Conservation (phyloP, 345 rosid species). For the Populus tremula region DNA sequence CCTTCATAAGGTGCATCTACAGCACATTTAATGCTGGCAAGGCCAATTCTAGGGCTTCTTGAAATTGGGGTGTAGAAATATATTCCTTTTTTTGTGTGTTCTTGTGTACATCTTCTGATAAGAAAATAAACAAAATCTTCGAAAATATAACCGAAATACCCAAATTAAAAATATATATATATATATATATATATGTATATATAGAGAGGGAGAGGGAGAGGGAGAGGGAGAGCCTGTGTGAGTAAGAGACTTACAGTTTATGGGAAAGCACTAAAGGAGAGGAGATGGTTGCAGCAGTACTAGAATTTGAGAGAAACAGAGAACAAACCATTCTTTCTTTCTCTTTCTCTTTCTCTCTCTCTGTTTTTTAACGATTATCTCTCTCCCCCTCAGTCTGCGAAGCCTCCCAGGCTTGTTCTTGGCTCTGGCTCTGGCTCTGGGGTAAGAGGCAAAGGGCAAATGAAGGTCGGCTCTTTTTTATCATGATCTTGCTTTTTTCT, state of each 20-base stretch:
- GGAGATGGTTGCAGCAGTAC: constrained; percentile 20
- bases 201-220: neutral
- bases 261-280: constrained; percentile 43
- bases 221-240: neutral
- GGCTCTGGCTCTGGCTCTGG: no score
- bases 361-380: no score
- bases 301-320: constrained; percentile 52
- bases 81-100: constrained; percentile 22
- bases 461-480: no score
- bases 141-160: neutral
- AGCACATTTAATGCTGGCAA: constrained; percentile 44
- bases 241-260: constrained; percentile 38
- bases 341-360: no score
- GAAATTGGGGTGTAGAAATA: constrained; percentile 20
- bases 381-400: no score
- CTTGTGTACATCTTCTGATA: constrained; percentile 25
- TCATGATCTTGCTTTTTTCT: no score
- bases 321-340: constrained; percentile 32
- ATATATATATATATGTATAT: no score
- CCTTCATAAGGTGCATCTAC: constrained; percentile 67
- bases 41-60: constrained; percentile 22
- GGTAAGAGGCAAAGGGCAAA: no score
- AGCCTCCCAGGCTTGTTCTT: no score
- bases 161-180: neutral
- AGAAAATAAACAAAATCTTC: neutral